These are phyloP conservation scores for Atkinsonella texensis DNA, from an alignment of 2,329 filamentous ascomycete genomes.

Conservation along the genomic window DNA sequence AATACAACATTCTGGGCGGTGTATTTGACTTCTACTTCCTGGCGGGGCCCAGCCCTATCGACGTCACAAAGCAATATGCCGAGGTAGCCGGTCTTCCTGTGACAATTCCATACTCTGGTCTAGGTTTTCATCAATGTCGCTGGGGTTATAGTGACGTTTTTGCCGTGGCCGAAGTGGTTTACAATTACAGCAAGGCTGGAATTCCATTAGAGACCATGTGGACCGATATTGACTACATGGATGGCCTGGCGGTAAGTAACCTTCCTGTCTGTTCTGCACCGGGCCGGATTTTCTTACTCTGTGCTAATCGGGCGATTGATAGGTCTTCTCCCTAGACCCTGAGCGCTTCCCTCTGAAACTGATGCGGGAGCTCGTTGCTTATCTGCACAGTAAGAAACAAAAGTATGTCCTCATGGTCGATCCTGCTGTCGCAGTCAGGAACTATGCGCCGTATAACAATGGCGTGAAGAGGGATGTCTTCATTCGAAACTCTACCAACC, in stretches of 20 bases:
- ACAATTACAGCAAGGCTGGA: constrained; percentile 51
- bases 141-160: constrained; percentile 55
- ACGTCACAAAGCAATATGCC: constrained; percentile 47
- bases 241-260: constrained; percentile 14
- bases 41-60: constrained; percentile 43
- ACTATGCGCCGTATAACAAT: constrained; percentile 30
- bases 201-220: constrained; percentile 49
- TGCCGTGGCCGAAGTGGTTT: constrained; percentile 53
- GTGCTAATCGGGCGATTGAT: neutral
- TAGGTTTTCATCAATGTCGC: constrained; percentile 50
- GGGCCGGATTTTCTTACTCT: neutral
- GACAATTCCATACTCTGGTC: constrained; percentile 53
- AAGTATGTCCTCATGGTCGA: constrained; percentile 73
- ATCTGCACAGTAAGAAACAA: constrained; percentile 55
- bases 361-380: constrained; percentile 53
- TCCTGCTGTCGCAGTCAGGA: constrained; percentile 49
- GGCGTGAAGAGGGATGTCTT: constrained; percentile 34
- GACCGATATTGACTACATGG: constrained; percentile 34
- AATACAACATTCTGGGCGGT: constrained; percentile 70
- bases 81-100: constrained; percentile 42
- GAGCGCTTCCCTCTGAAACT: constrained; percentile 48
- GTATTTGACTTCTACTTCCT: constrained; percentile 62
- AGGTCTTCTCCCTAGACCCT: constrained; percentile 51
- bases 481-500: constrained; percentile 38
- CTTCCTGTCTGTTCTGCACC: neutral